Percentiles rank a stretch among this genome's conserved stretches.
Conservation (phyloP, 2,329 filamentous ascomycete species). For the Aspergillus luchuensis region DNA sequence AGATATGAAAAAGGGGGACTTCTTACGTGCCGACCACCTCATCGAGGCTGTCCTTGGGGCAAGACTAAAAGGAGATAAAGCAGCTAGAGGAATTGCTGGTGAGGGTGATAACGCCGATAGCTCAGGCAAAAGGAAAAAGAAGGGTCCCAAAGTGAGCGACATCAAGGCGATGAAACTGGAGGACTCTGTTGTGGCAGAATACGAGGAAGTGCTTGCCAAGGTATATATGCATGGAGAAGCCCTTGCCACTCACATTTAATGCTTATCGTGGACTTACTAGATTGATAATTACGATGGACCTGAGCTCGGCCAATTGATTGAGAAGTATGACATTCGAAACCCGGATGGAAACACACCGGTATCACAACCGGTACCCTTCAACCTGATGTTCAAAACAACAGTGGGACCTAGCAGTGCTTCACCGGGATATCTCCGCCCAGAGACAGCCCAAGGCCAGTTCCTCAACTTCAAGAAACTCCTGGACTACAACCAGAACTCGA, state of each 20-base stretch:
- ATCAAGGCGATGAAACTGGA: constrained; percentile 80
- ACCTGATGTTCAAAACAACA: constrained; percentile 96
- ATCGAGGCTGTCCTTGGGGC: constrained; percentile 91
- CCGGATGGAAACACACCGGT: constrained; percentile 68
- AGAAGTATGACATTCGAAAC: constrained; percentile 88
- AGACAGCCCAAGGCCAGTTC: constrained; percentile 98
- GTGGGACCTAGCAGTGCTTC: constrained; percentile 91
- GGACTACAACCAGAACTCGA: constrained; percentile 90
- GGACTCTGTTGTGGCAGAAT: constrained; percentile 82
- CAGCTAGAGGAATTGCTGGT: constrained; percentile 71
- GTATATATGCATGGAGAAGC: too few relatives aligned
- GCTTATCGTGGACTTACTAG: constrained; percentile 44
- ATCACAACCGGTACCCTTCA: constrained; percentile 83
- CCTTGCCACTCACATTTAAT: too few relatives aligned
- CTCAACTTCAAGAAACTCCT: constrained; percentile 95
- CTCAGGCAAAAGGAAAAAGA: constrained; percentile 88
- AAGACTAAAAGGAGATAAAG: constrained; percentile 85
- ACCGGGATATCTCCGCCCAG: constrained; percentile 82
- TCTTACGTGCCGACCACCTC: constrained; percentile 92
- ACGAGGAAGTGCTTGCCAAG: constrained; percentile 79
- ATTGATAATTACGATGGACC: constrained; percentile 94
- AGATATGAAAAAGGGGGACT: constrained; percentile 95
- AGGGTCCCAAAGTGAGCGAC: constrained; percentile 66
- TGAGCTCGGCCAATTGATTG: constrained; percentile 83
- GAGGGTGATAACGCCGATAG: constrained; percentile 68